These are phyloP conservation scores for Arctostaphylos glauca DNA, from an alignment of 148 eudicot species.

Conservation along the genomic window DNA sequence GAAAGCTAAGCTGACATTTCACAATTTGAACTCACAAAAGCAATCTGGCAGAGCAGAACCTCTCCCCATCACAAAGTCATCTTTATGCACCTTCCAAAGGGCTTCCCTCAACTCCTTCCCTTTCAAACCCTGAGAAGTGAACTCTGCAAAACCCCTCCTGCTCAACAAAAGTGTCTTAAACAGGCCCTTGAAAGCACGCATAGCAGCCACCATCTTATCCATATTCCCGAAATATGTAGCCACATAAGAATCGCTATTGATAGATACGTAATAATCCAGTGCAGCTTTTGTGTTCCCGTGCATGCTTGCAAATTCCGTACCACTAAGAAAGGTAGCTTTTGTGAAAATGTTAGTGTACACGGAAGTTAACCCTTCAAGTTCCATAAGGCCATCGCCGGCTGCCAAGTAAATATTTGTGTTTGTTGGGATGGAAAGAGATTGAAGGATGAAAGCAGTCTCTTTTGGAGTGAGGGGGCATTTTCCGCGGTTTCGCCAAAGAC, in stretches of 20 bases:
- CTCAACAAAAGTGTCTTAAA: conserved; percentile 69
- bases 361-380: conserved; percentile 68
- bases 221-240: conserved; percentile 96
- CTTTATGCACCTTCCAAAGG: conserved; percentile 68
- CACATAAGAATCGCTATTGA: conserved; percentile 72
- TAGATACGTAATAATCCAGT: conserved; percentile 81
- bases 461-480: conserved; percentile 95
- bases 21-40: conserved; percentile 76
- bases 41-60: conserved; percentile 96
- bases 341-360: conserved; percentile 66
- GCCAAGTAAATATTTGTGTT: conserved; percentile 80
- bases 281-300: conserved; percentile 99
- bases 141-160: conserved; percentile 68
- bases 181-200: conserved; percentile 77
- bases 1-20: conserved; percentile 11
- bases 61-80: conserved; percentile 73
- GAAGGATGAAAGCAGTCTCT: conserved; percentile 82
- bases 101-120: conserved; percentile 54
- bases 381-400: conserved; percentile 98
- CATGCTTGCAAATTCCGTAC: conserved; percentile 73
- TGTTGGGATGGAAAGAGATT: conserved; percentile 66
- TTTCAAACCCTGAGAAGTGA: conserved; percentile 50
- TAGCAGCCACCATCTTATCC: conserved; percentile 98
- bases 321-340: conserved; percentile 56
- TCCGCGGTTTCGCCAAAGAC: conserved; percentile 82